Evolutionary conservation across 2,329 filamentous ascomycete species (phyloP), one percentile per base, ranked within the genome.

Genomic region (Phoma sp.): DNA sequence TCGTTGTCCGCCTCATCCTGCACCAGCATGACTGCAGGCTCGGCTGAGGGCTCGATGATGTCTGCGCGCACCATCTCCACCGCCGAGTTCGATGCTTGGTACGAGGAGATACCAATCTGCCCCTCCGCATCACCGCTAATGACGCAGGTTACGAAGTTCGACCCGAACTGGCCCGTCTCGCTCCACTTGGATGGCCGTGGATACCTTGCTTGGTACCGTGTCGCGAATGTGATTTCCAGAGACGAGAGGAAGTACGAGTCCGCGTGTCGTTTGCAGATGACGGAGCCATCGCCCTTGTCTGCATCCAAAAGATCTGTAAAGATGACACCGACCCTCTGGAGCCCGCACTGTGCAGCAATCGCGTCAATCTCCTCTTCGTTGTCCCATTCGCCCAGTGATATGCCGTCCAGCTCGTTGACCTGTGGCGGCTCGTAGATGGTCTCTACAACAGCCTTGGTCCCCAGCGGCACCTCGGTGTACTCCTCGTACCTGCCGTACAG

Each of bases 381-480:
- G 29, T 90, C 86, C 91, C 94, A 98, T 0, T 91, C 84, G 45
- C 88, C 87, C 52, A 96, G 79, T 0, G 92, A 93, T 41, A 98
- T 85, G 1, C 95, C 95, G 69, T 99, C 95, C 13, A 88, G 72
- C 76, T 99, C 95, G 65, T 93, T 88, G 32, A 94, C 80, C 72
- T 99, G 95, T 2, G 95, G 95, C 4, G 93, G 91, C 73, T 99
- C 95, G 68, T 97, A 99, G 62, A 99, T 96, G 36, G 93, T 94
- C 78, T 99, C 93, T 0, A 99, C 93, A 1, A 99, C 86, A 15
- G 94, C 94, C 77, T 99, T 99, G 52, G 96, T 86, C 9, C 96
- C 96, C 0, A 99, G 83, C 0, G 95, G 96, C 4, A 99, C 92
- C 72, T 96, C 92, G 3, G 88, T 84, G 72, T 99, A 99, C 74